Evolutionary conservation across 2,329 filamentous ascomycete genomes (phyloP).

Genomic region (Shiraia sp.): DNA sequence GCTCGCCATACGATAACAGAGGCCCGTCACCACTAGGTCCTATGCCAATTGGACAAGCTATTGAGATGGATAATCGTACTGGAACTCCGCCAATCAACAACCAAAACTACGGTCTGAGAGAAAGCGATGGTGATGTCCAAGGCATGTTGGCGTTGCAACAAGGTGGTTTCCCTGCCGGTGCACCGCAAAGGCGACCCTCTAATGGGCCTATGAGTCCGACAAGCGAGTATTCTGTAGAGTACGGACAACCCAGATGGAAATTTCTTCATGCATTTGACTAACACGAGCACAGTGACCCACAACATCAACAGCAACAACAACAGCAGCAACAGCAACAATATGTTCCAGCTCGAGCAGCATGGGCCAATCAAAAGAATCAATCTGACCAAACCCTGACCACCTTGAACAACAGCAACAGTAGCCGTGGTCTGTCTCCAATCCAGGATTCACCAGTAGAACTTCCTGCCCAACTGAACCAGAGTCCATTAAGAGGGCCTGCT

Average conservation of each 20-base stretch:
- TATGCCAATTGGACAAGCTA: constrained; percentile 63
- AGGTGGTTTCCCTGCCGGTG: constrained; percentile 33
- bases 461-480: constrained; percentile 34
- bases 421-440: constrained; percentile 45
- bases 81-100: constrained; percentile 29
- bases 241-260: constrained; percentile 45
- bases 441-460: constrained; percentile 44
- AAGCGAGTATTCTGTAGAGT: constrained; percentile 77
- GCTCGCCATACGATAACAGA: constrained; percentile 49
- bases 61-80: constrained; percentile 75
- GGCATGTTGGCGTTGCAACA: constrained; percentile 76
- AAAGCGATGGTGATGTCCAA: constrained; percentile 72
- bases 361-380: constrained; percentile 39
- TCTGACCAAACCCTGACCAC: constrained; percentile 32
- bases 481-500: constrained; percentile 8
- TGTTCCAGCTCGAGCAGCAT: constrained; percentile 53
- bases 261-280: constrained; percentile 16
- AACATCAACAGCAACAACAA: constrained; percentile 17
- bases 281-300: constrained; percentile 21
- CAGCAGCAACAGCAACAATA: constrained; percentile 42
- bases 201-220: constrained; percentile 55
- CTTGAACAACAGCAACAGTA: constrained; percentile 30
- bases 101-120: constrained; percentile 51
- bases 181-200: constrained; percentile 31
- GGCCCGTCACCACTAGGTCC: constrained; percentile 61